These are phyloP conservation scores for Aspergillus japonicus DNA, from an alignment of 2,329 filamentous ascomycete species.

Conservation along the genomic window DNA sequence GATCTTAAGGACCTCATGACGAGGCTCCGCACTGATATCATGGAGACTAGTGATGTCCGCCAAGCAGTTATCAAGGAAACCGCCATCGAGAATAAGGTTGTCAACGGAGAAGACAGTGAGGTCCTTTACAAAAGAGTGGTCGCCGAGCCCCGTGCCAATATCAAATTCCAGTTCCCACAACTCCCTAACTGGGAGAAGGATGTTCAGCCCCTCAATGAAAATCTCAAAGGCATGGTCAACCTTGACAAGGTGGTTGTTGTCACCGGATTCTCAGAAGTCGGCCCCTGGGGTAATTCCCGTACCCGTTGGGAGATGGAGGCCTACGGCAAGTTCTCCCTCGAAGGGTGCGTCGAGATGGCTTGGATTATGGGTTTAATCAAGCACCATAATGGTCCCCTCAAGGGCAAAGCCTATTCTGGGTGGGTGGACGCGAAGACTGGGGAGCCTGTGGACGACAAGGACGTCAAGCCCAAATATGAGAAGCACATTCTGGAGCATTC, in stretches of 20 bases:
- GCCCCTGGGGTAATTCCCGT: slow-evolving; percentile 94
- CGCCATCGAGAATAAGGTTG: slow-evolving; percentile 91
- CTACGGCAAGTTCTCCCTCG: slow-evolving; percentile 91
- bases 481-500: slow-evolving; percentile 94
- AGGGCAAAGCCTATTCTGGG: slow-evolving; percentile 93
- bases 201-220: slow-evolving; percentile 80
- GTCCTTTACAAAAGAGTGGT: slow-evolving; percentile 91
- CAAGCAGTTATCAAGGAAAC: slow-evolving; percentile 94
- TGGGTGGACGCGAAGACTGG: slow-evolving; percentile 94
- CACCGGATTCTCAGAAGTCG: slow-evolving; percentile 82
- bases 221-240: slow-evolving; percentile 96
- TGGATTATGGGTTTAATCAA: slow-evolving; percentile 99
- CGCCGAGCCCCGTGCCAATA: slow-evolving; percentile 90
- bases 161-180: slow-evolving; percentile 93
- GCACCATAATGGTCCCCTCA: slow-evolving; percentile 94
- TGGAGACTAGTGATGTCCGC: slow-evolving; percentile 90
- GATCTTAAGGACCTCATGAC: slow-evolving; percentile 95
- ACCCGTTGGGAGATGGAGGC: slow-evolving; percentile 99
- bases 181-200: slow-evolving; percentile 91
- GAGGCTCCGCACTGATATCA: slow-evolving; percentile 88
- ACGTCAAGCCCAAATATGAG: slow-evolving; percentile 96
- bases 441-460: slow-evolving; percentile 96
- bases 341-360: slow-evolving; percentile 98
- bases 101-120: slow-evolving; percentile 92
- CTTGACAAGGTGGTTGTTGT: slow-evolving; percentile 97